These are phyloP conservation scores for Lophiotrema nucula DNA, from an alignment of 495 filamentous ascomycete species.

Conservation along the genomic window DNA sequence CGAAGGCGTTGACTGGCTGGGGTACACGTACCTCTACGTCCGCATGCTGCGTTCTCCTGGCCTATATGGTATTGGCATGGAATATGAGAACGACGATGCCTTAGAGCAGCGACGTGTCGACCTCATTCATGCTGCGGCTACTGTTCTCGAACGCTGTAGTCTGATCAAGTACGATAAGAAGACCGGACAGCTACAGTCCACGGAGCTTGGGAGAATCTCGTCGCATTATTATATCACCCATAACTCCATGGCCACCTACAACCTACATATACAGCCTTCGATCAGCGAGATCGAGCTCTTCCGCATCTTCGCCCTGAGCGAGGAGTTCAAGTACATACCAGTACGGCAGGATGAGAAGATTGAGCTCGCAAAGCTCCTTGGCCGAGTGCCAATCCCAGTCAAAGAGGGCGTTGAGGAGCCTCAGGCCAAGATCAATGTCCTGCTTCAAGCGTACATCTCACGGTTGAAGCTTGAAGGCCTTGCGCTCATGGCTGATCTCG, in stretches of 20 bases:
- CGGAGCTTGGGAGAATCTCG: slow-evolving; percentile 90
- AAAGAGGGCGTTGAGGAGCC: slow-evolving; percentile 98
- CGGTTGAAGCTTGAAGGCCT: slow-evolving; percentile 90
- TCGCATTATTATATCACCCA: slow-evolving; percentile 99
- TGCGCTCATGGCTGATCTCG: slow-evolving; percentile 96
- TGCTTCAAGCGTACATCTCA: slow-evolving; percentile 95
- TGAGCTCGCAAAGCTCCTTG: slow-evolving; percentile 87
- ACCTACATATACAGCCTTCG: slow-evolving; percentile 88
- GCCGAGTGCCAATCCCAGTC: slow-evolving; percentile 88
- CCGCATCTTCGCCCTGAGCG: slow-evolving; percentile 94
- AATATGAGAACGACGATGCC: slow-evolving; percentile 88
- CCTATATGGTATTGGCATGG: slow-evolving; percentile 90
- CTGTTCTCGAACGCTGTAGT: slow-evolving; percentile 79
- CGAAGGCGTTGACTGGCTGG: slow-evolving; percentile 97
- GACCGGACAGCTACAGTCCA: slow-evolving; percentile 81
- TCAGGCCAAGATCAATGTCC: slow-evolving; percentile 98
- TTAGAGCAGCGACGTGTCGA: slow-evolving; percentile 97
- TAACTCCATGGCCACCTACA: slow-evolving; percentile 94
- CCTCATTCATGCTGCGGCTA: slow-evolving; percentile 89
- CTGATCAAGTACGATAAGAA: slow-evolving; percentile 95
- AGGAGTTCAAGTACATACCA: slow-evolving; percentile 99
- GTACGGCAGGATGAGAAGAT: slow-evolving; percentile 97
- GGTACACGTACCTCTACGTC: slow-evolving; percentile 97
- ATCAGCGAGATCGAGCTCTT: slow-evolving; percentile 93
- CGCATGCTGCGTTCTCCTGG: slow-evolving; percentile 96